Conservation (phyloP, 306 rosid species). For the Sechiopsis laciniata region DNA sequence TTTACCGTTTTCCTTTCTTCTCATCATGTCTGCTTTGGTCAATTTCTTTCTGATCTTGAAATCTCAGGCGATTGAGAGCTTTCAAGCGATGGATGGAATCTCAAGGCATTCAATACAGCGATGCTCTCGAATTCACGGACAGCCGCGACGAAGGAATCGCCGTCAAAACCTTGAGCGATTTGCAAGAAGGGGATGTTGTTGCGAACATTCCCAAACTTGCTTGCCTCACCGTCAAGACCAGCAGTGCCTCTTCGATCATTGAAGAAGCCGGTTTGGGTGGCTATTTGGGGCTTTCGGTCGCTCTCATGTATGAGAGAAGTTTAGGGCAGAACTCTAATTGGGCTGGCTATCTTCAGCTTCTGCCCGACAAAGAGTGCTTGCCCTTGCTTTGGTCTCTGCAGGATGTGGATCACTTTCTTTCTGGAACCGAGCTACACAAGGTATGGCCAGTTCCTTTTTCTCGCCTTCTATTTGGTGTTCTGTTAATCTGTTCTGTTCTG, state of each 20-base stretch:
- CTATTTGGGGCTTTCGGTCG: constrained; percentile 53
- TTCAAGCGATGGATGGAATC: constrained; percentile 89
- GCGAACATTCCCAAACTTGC: constrained; percentile 70
- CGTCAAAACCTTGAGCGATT: constrained; percentile 48
- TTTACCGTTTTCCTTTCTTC: background rate
- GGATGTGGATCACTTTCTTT: constrained; percentile 48
- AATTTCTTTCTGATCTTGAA: background rate
- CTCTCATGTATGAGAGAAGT: constrained; percentile 80
- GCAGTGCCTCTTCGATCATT: constrained; percentile 48
- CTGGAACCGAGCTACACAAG: constrained; percentile 79
- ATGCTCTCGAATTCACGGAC: constrained; percentile 48
- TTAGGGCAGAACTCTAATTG: constrained; percentile 54
- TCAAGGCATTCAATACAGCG: constrained; percentile 52
- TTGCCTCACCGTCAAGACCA: constrained; percentile 65
- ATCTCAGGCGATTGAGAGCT: constrained; percentile 61
- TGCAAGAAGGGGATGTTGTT: constrained; percentile 64
- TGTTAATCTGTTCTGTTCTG: background rate
- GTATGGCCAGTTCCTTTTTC: constrained; percentile 26
- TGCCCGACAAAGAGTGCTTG: constrained; percentile 54
- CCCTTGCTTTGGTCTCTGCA: constrained; percentile 64
- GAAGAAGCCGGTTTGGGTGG: constrained; percentile 47
- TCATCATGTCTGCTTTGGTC: background rate
- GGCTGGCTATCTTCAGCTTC: constrained; percentile 63
- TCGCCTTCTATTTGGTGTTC: background rate
- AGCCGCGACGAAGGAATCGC: constrained; percentile 42